Conservation (phyloP, 495 filamentous ascomycete species). For the Cudoniella acicularis region DNA sequence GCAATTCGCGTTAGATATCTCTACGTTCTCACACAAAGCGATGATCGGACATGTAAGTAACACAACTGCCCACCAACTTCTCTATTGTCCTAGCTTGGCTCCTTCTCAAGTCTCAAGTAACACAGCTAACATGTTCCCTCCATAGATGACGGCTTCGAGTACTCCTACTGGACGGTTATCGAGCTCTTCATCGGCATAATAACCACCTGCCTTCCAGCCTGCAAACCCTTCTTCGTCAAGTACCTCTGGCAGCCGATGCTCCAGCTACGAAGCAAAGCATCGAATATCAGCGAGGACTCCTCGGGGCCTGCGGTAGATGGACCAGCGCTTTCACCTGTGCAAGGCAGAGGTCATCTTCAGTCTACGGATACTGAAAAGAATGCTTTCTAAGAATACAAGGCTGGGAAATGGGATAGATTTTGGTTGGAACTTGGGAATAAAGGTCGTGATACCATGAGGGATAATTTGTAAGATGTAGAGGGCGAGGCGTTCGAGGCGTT, state of each 20-base stretch:
- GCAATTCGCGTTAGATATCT: not conserved
- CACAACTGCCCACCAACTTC: not conserved
- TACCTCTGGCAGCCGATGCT: not conserved
- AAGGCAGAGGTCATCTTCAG: too few species aligned
- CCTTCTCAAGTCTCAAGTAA: not conserved
- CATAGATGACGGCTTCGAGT: not conserved
- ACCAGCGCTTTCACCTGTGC: too few species aligned
- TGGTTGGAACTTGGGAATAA: too few species aligned
- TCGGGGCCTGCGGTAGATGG: too few species aligned
- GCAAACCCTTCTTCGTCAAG: not conserved
- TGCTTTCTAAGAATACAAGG: too few species aligned
- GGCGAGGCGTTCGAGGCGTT: too few species aligned
- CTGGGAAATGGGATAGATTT: too few species aligned
- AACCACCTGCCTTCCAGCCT: not conserved
- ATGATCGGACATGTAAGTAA: constrained; percentile 1
- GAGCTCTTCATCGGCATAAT: not conserved
- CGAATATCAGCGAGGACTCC: too few species aligned
- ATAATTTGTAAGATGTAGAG: too few species aligned
- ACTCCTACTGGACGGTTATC: not conserved
- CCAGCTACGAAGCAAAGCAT: too few species aligned
- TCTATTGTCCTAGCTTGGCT: not conserved
- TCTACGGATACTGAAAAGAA: too few species aligned
- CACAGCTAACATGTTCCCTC: not conserved
- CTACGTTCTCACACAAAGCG: not conserved
- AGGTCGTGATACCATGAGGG: too few species aligned